phyloP scores from a whole-genome alignment of 202 grass and related monocot genomes.

The Brachypodium distachyon region DNA sequence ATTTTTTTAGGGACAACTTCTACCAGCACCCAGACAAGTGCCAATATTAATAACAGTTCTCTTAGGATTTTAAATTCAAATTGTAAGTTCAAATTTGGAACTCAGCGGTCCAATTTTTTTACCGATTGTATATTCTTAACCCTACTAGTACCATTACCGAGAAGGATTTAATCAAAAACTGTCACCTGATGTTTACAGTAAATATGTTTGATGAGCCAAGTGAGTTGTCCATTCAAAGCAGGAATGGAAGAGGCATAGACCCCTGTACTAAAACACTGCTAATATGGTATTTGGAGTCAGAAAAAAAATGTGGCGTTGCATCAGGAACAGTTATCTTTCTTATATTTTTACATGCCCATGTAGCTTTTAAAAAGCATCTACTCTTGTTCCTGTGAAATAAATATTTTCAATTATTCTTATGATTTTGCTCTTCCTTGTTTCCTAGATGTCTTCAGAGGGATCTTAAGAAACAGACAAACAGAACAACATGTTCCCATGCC shows the following conservation, averaged over 20 bases:
- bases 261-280: background rate
- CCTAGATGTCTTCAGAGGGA: conserved; percentile 77
- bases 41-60: too few species aligned
- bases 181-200: background rate
- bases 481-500: conserved; percentile 31
- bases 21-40: background rate
- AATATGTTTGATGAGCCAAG: background rate
- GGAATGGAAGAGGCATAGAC: background rate
- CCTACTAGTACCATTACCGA: background rate
- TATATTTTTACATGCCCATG: background rate
- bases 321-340: background rate
- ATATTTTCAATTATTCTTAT: background rate
- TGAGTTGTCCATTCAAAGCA: background rate
- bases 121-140: background rate
- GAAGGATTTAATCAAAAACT: background rate
- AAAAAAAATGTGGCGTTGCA: background rate
- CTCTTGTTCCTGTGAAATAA: background rate
- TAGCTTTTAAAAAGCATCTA: background rate
- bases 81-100: background rate
- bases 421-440: background rate
- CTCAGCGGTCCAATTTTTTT: background rate
- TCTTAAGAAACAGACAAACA: conserved; percentile 36
- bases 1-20: background rate
- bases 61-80: background rate
- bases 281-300: background rate